These are phyloP conservation scores for Cadophora malorum DNA, from an alignment of 2,329 filamentous ascomycete genomes.

Conservation along the genomic window DNA sequence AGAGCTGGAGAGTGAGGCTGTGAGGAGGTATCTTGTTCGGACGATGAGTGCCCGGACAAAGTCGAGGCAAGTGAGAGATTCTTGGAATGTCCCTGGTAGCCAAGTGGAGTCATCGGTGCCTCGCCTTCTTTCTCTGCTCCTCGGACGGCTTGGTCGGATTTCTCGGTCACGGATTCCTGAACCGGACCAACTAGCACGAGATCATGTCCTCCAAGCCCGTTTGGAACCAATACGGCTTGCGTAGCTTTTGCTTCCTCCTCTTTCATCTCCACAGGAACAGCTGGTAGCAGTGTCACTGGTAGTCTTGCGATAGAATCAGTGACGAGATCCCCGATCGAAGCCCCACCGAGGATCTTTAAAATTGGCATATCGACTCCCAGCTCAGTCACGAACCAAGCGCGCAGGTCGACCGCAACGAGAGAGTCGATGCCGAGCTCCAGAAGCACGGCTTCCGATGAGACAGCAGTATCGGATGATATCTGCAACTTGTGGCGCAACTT, in stretches of 20 bases:
- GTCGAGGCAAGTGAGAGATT: constrained; percentile 7
- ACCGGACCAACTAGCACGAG: not conserved
- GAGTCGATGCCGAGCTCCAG: constrained; percentile 39
- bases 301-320: constrained; percentile 10
- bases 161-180: not conserved
- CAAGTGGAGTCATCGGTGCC: not conserved
- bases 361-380: constrained; percentile 27
- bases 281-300: constrained; percentile 1
- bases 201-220: constrained; percentile 22
- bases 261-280: not conserved
- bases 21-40: not conserved
- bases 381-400: constrained; percentile 30
- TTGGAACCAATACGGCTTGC: constrained; percentile 11
- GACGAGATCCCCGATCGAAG: constrained; percentile 10
- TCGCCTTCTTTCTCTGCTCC: not conserved
- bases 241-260: not conserved
- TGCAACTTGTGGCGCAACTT: constrained; percentile 25
- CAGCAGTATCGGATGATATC: constrained; percentile 7
- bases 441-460: constrained; percentile 29
- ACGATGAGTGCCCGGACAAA: not conserved
- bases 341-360: constrained; percentile 22
- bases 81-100: not conserved
- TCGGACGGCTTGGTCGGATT: not conserved
- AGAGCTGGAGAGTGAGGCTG: constrained; percentile 5
- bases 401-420: constrained; percentile 33